Evolutionary conservation across 2,329 filamentous ascomycete genomes (phyloP), one percentile per base, ranked within the genome.

Genomic region (Fusarium sp.): DNA sequence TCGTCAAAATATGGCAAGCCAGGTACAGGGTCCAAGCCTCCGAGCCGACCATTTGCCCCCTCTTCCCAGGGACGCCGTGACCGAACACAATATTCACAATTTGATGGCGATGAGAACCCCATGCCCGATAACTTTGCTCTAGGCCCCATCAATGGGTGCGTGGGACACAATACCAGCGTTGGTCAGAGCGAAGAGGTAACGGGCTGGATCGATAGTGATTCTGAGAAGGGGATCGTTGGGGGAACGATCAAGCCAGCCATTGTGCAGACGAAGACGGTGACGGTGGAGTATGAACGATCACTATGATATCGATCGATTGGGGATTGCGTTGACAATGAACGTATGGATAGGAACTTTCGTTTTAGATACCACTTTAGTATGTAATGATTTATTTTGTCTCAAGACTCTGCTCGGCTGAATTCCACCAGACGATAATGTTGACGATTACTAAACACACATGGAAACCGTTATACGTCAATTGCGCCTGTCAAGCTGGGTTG

Each of bases 191-290:
- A 75, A 7, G 74, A 76, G 63, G 70, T 22, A n/a, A 33, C 59
- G 3, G 71, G 61, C 1, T 76, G 72, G 74, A 61, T 61, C 12
- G 74, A 76, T 28, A 74, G 62, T 12, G 74, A 76, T 41, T 75
- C 74, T 4, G 74, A 76, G 22, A 74, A 66, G 57, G 74, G 59
- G 3, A 76, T 76, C 14, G 56, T 73, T 6, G 61, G 47, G 12
- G 63, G 57, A 1, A 50, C 64, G 16, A 22, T 24, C 15, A 74
- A 58, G 8, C 75, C 61, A 24, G 66, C 72, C 4, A 77, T 75
- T 44, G n/a, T 77, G 24, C 75, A 77, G 56, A 75, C 71, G 7
- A 77, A 60, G 35, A 77, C 75, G 12, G 72, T 77, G 9, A 75
- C 71, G 4, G 72, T 77, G 9, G 68, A 77, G 54, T 76, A 75